Evolutionary conservation across 805 yeast genomes (phyloP).

Genomic region (Nakazawaea sp.): DNA sequence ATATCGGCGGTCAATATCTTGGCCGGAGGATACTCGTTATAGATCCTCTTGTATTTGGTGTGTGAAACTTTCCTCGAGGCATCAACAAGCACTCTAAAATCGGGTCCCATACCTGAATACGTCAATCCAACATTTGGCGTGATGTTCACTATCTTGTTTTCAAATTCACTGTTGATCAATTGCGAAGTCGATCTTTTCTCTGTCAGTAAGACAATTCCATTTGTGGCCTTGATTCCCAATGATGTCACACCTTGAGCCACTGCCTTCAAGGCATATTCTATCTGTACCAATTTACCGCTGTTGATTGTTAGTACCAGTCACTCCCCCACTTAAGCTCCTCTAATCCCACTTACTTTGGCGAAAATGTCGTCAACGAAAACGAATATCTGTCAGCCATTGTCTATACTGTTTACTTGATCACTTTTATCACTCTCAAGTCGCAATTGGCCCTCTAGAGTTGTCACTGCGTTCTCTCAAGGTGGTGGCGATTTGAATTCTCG

Average conservation of each 20-base stretch:
- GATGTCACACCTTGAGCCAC: constrained; percentile 98
- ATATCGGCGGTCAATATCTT: constrained; percentile 88
- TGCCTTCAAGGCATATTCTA: constrained; percentile 95
- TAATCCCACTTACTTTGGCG: constrained; percentile 77
- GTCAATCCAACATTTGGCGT: constrained; percentile 97
- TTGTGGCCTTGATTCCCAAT: constrained; percentile 86
- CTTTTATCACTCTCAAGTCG: neutral
- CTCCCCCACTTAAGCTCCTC: neutral
- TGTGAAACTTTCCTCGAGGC: constrained; percentile 91
- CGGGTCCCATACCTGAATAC: constrained; percentile 99
- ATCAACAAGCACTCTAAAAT: constrained; percentile 89
- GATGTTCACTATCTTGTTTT: constrained; percentile 71
- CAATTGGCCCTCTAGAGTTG: neutral
- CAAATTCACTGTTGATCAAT: constrained; percentile 65
- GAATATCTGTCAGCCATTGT: constrained; percentile 99
- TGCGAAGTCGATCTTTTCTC: constrained; percentile 85
- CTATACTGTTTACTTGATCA: neutral
- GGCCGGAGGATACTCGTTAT: constrained; percentile 97
- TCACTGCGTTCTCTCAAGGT: no score
- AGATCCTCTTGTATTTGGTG: constrained; percentile 84
- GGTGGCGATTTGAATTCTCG: constrained; percentile 1
- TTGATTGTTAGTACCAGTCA: constrained; percentile 5
- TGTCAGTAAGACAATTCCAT: constrained; percentile 95
- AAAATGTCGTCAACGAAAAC: constrained; percentile 93
- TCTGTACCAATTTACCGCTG: constrained; percentile 95